Base-by-base conservation (phyloP, 495 filamentous ascomycete genomes). In the Penicillium bialowiezense region DNA sequence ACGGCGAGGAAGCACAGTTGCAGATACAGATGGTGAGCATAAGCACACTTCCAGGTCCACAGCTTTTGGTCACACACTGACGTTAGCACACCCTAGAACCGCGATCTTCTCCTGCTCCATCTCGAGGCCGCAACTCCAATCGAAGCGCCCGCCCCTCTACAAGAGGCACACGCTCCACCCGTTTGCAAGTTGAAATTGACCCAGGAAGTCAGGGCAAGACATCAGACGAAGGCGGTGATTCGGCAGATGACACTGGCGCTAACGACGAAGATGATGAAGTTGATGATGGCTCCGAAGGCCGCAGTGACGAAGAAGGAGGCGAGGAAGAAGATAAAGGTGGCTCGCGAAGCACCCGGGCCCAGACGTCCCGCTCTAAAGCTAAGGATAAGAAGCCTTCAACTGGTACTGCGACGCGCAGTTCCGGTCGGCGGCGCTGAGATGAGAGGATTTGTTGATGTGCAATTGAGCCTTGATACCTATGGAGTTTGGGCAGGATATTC, bases 1-100 rank as follows among this genome's bases (percentile, higher is more conserved):
- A 23, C 58, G 68, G 39, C 62, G 72, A 56, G 63, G 73, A 19
- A 76, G 77, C 47, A 72, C 69, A 13, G 64, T 72, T 28, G 68
- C 67, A 32, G 65, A 81, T 51, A 75, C 86, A 75, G 79, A 83
- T 54, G 76, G 78, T 77, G 56, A 49, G 59, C 62, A 35, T 9
- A 2, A 1, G 10, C 15, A 21, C 24, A 3, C 34, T 54, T n/a
- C 51, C 41, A 42, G 56, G 48, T 35, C 15, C 18, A 37, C 23
- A 26, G 8, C 8, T 8, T 26, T 19, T 6, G 7, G 20, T 5
- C 33, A 26, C 33, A 35, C 23, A 43, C 50, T 63, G 48, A 63
- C 43, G 1, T 31, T 6, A 31, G 18, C 6, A n/a, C 13, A 14
- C 14, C 28, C 29, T 55, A 78, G 77, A 79, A 58, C 65, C 72